These are phyloP conservation scores for Paspalum notatum DNA, from an alignment of 176 grass and related monocot species.

Conservation along the genomic window DNA sequence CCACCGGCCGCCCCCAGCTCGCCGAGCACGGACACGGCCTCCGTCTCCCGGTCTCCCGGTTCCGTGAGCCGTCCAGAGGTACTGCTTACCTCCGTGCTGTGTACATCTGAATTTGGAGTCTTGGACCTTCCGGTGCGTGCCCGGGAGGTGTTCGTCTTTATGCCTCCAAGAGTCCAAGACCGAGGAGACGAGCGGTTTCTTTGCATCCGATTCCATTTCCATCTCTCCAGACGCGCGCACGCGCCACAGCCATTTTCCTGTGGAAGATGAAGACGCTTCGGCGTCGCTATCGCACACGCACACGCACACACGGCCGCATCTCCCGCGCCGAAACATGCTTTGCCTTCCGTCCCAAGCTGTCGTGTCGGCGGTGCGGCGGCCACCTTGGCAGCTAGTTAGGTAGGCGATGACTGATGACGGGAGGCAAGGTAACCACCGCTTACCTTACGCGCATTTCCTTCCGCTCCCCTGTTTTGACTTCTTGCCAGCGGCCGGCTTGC, in stretches of 20 bases:
- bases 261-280: slow-evolving; percentile 13
- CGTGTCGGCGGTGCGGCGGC: not conserved
- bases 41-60: not conserved
- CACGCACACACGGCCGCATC: not conserved
- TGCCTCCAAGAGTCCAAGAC: not conserved
- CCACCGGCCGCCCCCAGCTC: not conserved
- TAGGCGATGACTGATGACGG: not conserved
- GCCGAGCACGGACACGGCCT: not conserved
- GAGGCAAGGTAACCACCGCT: slow-evolving; percentile 11
- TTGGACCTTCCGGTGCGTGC: not conserved
- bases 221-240: not conserved
- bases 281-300: not conserved
- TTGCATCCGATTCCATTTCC: slow-evolving; percentile 36
- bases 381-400: slow-evolving; percentile 25
- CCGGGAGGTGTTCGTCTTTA: slow-evolving; percentile 20
- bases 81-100: not conserved
- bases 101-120: not conserved
- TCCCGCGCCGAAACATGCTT: slow-evolving; percentile 1
- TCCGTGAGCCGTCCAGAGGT: not conserved
- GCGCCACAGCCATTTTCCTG: not conserved
- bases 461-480: not conserved
- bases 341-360: slow-evolving; percentile 32
- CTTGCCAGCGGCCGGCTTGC: slow-evolving; percentile 2
- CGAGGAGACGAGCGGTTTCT: not conserved
- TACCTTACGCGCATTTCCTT: slow-evolving; percentile 11